phyloP scores from a whole-genome alignment of 495 filamentous ascomycete genomes.

The Neurospora sp. region DNA sequence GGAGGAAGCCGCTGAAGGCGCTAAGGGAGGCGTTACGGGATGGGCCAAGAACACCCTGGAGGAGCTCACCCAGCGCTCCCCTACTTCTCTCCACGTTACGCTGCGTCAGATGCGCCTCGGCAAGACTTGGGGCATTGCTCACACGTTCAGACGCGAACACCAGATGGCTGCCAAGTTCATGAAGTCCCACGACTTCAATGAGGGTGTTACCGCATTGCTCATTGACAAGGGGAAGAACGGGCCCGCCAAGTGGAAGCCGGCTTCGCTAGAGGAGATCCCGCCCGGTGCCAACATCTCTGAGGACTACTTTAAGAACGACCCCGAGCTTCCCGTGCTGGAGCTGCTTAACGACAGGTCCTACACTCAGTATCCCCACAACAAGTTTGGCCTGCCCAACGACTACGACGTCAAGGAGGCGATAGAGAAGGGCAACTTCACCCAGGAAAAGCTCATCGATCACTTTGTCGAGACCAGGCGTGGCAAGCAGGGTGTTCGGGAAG shows the following conservation, averaged over 20 bases:
- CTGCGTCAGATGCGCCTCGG: conserved; percentile 72
- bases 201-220: conserved; percentile 71
- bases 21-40: conserved; percentile 35
- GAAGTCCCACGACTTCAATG: conserved; percentile 74
- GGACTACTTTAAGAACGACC: conserved; percentile 48
- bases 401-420: conserved; percentile 52
- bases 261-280: conserved; percentile 50
- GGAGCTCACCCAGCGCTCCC: conserved; percentile 64
- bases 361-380: conserved; percentile 54
- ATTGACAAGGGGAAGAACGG: conserved; percentile 45
- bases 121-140: conserved; percentile 59
- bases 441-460: conserved; percentile 33
- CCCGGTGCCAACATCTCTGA: conserved; percentile 34
- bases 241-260: conserved; percentile 59
- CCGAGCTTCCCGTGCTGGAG: conserved; percentile 32
- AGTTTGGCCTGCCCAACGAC: conserved; percentile 64
- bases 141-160: conserved; percentile 78
- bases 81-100: conserved; percentile 74
- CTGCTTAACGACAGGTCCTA: conserved; percentile 46
- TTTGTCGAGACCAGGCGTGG: conserved; percentile 35
- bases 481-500: conserved; percentile 47
- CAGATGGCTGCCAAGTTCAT: conserved; percentile 76
- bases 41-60: conserved; percentile 72
- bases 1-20: conserved; percentile 44
- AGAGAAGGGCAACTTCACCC: conserved; percentile 21